Percentiles rank a stretch among this genome's conserved stretches.
These are phyloP conservation scores for Taiozyma sp. DNA, from an alignment of 1,139 yeast species.

Conservation along the genomic window DNA sequence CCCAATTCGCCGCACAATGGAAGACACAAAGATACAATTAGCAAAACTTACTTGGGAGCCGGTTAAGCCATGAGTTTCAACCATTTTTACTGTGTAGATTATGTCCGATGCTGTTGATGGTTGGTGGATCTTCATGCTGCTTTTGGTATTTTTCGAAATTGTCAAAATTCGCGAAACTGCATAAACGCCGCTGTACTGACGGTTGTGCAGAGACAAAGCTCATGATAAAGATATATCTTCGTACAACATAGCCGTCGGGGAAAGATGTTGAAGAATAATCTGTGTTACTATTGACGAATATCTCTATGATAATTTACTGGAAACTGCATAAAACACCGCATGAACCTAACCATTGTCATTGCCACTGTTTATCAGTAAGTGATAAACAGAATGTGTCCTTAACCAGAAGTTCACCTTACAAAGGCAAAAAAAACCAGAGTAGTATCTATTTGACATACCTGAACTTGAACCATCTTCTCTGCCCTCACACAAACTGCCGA, in stretches of 20 bases:
- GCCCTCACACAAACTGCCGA: not conserved
- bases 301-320: no score
- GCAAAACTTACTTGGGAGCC: not conserved
- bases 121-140: not conserved
- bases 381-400: not conserved
- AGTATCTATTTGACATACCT: no score
- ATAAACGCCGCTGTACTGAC: not conserved
- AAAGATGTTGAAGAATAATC: no score
- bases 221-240: not conserved
- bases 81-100: not conserved
- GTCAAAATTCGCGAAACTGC: not conserved
- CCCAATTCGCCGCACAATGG: not conserved
- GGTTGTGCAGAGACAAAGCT: not conserved
- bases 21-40: not conserved
- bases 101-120: not conserved
- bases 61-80: not conserved
- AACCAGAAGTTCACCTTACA: not conserved
- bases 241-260: not conserved
- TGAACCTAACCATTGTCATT: not conserved
- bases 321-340: not conserved
- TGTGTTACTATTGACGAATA: no score
- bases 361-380: not conserved
- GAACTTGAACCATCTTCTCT: no score
- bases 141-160: not conserved
- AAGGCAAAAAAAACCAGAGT: not conserved